A percentile compares a stretch with the other conserved stretches of the same genome.
Evolutionary conservation across 1,284 basidiomycete species (phyloP).

Genomic region (Phenoliferia sp.): DNA sequence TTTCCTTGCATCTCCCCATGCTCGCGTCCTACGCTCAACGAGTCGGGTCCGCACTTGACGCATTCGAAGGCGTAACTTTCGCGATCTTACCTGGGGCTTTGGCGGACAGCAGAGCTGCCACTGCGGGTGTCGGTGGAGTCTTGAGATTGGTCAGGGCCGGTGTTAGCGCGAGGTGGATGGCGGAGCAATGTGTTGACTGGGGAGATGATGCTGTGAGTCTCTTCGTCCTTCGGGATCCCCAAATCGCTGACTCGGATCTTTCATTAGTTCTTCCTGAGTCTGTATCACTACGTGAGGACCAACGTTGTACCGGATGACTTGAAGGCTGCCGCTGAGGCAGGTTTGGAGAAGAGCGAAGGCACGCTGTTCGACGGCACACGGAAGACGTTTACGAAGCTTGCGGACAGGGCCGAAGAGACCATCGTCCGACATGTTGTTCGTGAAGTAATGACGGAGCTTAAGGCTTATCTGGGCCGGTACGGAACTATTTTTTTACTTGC

Average conservation of each 20-base stretch:
- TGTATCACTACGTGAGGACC: constrained; percentile 70
- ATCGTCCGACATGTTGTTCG: constrained; percentile 69
- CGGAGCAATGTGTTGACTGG: constrained; percentile 65
- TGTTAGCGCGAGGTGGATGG: constrained; percentile 68
- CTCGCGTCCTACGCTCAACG: constrained; percentile 70
- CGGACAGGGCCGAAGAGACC: constrained; percentile 72
- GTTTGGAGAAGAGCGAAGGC: constrained; percentile 37
- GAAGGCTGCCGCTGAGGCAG: constrained; percentile 40
- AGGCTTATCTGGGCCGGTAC: constrained; percentile 58
- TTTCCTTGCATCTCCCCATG: constrained; percentile 77
- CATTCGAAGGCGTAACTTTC: constrained; percentile 84
- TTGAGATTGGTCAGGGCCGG: constrained; percentile 76
- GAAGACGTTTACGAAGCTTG: constrained; percentile 58
- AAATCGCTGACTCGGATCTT: no score
- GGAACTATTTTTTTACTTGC: constrained; percentile 38
- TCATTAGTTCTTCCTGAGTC: constrained; percentile 75
- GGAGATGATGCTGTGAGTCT: constrained; percentile 76
- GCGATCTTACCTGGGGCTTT: constrained; percentile 84
- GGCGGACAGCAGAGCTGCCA: constrained; percentile 49
- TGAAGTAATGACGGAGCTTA: constrained; percentile 70
- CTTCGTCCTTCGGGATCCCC: neutral
- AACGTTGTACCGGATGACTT: constrained; percentile 54
- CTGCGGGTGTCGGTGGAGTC: constrained; percentile 68
- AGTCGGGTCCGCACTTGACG: constrained; percentile 78
- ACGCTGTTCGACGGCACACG: constrained; percentile 39